Conservation (phyloP, 2,329 filamentous ascomycete species). For the Pyricularia sp. region DNA sequence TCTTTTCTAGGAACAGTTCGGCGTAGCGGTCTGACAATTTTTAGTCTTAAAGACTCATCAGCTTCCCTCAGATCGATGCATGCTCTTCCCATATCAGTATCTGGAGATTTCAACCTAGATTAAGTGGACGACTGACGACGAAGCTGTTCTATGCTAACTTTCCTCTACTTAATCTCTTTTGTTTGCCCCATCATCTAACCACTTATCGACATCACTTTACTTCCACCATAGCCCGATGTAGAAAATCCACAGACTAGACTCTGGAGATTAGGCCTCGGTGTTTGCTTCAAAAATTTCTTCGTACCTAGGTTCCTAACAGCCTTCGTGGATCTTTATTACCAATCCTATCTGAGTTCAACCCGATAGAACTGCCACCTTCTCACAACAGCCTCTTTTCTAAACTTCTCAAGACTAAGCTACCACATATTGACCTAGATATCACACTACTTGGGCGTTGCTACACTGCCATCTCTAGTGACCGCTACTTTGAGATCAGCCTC, state of each 20-base stretch:
- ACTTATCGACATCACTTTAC: neutral
- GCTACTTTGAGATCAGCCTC: neutral
- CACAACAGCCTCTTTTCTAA: neutral
- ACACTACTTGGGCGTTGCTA: neutral
- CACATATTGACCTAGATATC: neutral
- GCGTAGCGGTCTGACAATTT: neutral
- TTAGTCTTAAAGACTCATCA: neutral
- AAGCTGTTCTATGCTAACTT: neutral
- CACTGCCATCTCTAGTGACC: neutral
- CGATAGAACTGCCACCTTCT: neutral
- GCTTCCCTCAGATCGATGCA: neutral
- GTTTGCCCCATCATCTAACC: neutral
- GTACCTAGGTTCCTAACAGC: neutral
- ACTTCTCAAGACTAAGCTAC: neutral
- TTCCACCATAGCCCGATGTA: neutral
- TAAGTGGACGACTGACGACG: neutral
- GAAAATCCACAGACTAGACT: neutral
- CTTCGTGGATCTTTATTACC: neutral
- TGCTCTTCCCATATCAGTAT: neutral
- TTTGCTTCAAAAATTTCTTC: neutral
- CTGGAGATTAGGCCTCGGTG: neutral
- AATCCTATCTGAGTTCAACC: neutral
- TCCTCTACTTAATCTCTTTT: neutral
- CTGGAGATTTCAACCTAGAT: no score
- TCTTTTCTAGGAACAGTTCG: neutral